phyloP scores from a whole-genome alignment of 2,329 filamentous ascomycete genomes.

The Paraphaeosphaeria sporulosa region DNA sequence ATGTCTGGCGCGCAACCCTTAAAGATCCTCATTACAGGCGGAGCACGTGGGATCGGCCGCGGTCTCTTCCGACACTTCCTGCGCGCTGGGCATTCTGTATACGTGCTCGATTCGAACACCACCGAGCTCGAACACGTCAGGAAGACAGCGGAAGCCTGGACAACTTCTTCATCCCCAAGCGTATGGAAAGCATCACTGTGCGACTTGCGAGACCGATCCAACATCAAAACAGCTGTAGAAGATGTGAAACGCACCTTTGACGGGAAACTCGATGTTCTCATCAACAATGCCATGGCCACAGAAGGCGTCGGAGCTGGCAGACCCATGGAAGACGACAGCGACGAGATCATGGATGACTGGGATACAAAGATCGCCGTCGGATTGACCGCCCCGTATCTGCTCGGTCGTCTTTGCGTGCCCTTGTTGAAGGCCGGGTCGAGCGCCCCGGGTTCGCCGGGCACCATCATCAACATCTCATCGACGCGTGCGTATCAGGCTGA shows the following conservation, averaged over 20 bases:
- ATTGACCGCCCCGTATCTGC: conserved; percentile 44
- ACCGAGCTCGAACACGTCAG: conserved; percentile 50
- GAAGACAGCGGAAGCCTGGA: conserved; percentile 38
- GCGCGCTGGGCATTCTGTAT: conserved; percentile 53
- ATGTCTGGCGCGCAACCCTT: conserved; percentile 19
- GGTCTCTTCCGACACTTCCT: conserved; percentile 55
- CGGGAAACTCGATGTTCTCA: conserved; percentile 41
- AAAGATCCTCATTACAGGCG: conserved; percentile 52
- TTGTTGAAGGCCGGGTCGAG: conserved; percentile 32
- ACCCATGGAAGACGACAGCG: conserved; percentile 40
- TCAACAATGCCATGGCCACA: conserved; percentile 47
- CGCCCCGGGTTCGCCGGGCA: conserved; percentile 34
- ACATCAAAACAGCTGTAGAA: conserved; percentile 47
- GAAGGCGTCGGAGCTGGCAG: conserved; percentile 35
- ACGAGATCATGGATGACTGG: conserved; percentile 43
- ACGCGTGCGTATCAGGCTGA: conserved; percentile 60
- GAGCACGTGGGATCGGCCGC: conserved; percentile 56
- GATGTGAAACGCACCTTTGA: conserved; percentile 48
- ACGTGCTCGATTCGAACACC: conserved; percentile 55
- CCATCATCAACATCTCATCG: conserved; percentile 58
- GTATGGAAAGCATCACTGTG: conserved; percentile 38
- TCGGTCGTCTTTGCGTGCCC: conserved; percentile 42
- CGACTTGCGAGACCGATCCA: conserved; percentile 50
- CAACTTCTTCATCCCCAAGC: conserved; percentile 17
- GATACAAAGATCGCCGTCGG: conserved; percentile 43